phyloP scores from a whole-genome alignment of 768 basidiomycete species.

The Suillus lakei region DNA sequence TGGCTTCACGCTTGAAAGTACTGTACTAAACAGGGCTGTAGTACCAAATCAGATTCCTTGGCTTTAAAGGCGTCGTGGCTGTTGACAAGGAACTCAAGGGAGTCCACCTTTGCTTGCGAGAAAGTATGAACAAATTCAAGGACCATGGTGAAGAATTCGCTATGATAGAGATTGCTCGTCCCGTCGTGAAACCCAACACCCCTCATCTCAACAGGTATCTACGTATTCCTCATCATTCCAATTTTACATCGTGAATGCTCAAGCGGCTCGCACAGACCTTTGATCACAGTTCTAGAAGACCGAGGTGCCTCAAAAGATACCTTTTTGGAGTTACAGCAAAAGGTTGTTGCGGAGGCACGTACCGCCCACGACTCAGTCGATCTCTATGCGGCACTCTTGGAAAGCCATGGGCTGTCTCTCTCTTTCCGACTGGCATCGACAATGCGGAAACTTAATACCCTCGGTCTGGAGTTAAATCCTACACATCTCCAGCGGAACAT shows the following conservation, averaged over 20 bases:
- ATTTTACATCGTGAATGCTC: background rate
- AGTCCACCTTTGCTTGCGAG: conserved; percentile 69
- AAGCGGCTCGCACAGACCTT: conserved; percentile 47
- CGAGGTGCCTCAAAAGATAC: conserved; percentile 61
- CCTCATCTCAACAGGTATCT: conserved; percentile 75
- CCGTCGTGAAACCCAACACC: conserved; percentile 60
- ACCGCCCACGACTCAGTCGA: conserved; percentile 63
- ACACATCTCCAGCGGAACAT: conserved; percentile 39
- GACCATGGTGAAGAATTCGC: conserved; percentile 52
- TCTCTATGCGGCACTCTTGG: conserved; percentile 54
- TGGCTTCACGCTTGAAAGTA: conserved; percentile 11
- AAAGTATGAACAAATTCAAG: conserved; percentile 79
- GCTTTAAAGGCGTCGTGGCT: conserved; percentile 81
- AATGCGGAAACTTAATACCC: conserved; percentile 51
- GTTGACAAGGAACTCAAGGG: conserved; percentile 61
- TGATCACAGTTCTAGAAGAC: conserved; percentile 82
- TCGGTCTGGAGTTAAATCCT: conserved; percentile 53
- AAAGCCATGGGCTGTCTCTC: conserved; percentile 48
- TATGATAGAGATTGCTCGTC: conserved; percentile 74
- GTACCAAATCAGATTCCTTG: conserved; percentile 84
- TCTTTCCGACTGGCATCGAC: conserved; percentile 56
- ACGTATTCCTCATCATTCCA: background rate
- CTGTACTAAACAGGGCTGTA: conserved; percentile 24
- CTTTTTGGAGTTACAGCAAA: conserved; percentile 67
- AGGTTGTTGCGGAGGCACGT: conserved; percentile 57